These are phyloP conservation scores for Aspergillus ochraceoroseus DNA, from an alignment of 2,329 filamentous ascomycete species.

Conservation along the genomic window DNA sequence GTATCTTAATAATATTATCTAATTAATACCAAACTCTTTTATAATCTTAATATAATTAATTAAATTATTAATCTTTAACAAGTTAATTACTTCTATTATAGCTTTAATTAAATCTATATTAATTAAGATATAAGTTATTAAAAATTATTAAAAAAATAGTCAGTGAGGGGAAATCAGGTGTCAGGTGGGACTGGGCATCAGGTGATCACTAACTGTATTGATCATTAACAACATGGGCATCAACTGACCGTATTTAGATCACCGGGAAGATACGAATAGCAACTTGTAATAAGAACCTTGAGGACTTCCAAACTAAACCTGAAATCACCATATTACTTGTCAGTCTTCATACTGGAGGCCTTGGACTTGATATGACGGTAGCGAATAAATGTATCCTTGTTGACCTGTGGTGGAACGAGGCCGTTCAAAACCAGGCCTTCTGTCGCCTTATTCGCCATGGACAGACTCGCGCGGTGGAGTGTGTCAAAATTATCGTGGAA, in stretches of 20 bases:
- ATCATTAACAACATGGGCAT: neutral
- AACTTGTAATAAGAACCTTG: slow-evolving; percentile 46
- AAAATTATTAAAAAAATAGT: no score
- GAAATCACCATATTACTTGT: slow-evolving; percentile 50
- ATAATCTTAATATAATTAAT: no score
- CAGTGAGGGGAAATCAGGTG: no score
- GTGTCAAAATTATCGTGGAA: slow-evolving; percentile 54
- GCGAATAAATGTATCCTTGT: slow-evolving; percentile 55
- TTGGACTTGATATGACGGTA: slow-evolving; percentile 56
- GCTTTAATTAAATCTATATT: no score
- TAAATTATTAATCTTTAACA: no score
- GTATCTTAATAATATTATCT: no score
- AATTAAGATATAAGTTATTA: no score
- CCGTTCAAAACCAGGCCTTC: slow-evolving; percentile 56
- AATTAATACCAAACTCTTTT: no score
- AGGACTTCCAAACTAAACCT: slow-evolving; percentile 42
- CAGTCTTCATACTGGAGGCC: slow-evolving; percentile 54
- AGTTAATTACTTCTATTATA: no score
- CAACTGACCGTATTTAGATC: slow-evolving; percentile 30
- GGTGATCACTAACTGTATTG: neutral
- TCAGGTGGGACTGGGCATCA: slow-evolving; percentile 41
- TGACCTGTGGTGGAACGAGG: slow-evolving; percentile 60
- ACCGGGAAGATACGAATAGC: slow-evolving; percentile 48
- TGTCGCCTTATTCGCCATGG: slow-evolving; percentile 61
- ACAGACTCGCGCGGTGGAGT: slow-evolving; percentile 56